phyloP scores from a whole-genome alignment of 306 rosid species.

The Carpinus viminea region DNA sequence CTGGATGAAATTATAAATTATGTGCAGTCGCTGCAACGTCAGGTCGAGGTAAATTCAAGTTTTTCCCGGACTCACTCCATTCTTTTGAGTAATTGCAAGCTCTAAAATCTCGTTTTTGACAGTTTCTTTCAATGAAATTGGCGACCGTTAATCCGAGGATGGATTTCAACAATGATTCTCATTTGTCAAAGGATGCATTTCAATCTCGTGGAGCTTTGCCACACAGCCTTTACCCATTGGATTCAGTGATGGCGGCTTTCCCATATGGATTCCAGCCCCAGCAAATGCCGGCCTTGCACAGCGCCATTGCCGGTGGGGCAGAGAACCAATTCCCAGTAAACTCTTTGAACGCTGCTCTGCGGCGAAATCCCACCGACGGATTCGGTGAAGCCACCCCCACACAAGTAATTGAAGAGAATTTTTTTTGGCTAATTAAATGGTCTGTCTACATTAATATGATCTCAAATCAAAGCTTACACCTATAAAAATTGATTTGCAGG shows the following conservation, averaged over 20 bases:
- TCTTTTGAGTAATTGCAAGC: neutral
- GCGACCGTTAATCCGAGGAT: slow-evolving; percentile 58
- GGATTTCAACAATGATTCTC: slow-evolving; percentile 50
- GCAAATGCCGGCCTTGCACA: slow-evolving; percentile 40
- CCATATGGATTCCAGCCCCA: slow-evolving; percentile 41
- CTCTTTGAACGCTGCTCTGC: slow-evolving; percentile 27
- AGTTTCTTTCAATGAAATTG: slow-evolving; percentile 71
- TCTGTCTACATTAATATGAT: slow-evolving; percentile 2
- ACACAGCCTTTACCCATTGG: slow-evolving; percentile 37
- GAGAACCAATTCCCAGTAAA: slow-evolving; percentile 38
- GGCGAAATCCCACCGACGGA: slow-evolving; percentile 31
- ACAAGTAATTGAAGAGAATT: slow-evolving; percentile 30
- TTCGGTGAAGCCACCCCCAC: slow-evolving; percentile 34
- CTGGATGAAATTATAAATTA: slow-evolving; percentile 94
- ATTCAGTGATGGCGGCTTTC: slow-evolving; percentile 36
- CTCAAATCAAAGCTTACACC: slow-evolving; percentile 14
- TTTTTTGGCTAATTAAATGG: neutral
- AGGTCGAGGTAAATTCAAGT: slow-evolving; percentile 54
- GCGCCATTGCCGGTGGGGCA: slow-evolving; percentile 28
- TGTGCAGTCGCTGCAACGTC: slow-evolving; percentile 75
- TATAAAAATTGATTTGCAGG: slow-evolving; percentile 27
- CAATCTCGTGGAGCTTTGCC: slow-evolving; percentile 45
- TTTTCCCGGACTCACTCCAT: neutral
- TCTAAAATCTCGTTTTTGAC: slow-evolving; percentile 14
- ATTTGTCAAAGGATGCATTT: slow-evolving; percentile 57